These are phyloP conservation scores for Penicillium sp. DNA, from an alignment of 2,329 filamentous ascomycete species.

Conservation along the genomic window DNA sequence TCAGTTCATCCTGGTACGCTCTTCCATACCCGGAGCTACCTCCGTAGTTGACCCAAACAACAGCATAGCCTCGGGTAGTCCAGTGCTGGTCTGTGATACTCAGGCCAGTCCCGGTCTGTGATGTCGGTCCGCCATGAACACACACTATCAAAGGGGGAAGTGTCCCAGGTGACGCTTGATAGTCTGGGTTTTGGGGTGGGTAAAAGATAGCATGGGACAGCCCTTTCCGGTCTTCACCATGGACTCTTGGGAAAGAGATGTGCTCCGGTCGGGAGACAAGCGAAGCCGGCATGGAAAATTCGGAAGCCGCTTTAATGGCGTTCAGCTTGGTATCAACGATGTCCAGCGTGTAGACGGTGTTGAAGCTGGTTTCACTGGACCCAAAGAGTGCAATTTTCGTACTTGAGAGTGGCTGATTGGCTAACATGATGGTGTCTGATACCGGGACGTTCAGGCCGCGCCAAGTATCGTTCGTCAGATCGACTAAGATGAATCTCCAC, in stretches of 20 bases:
- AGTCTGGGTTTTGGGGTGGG: conserved; percentile 50
- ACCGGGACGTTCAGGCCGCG: background rate
- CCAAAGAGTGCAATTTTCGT: background rate
- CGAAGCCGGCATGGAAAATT: background rate
- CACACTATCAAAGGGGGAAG: conserved; percentile 51
- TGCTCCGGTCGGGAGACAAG: conserved; percentile 27
- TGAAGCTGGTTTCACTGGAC: background rate
- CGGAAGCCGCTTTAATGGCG: background rate
- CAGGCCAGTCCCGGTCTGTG: conserved; percentile 43
- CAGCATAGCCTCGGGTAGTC: conserved; percentile 53
- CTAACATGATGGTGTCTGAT: background rate
- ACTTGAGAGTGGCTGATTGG: background rate
- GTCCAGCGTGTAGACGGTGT: background rate
- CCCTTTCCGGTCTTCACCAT: conserved; percentile 21
- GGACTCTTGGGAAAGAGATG: conserved; percentile 33
- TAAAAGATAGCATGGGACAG: conserved; percentile 47
- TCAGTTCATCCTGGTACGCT: conserved; percentile 48
- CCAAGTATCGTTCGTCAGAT: background rate
- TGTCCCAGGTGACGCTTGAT: conserved; percentile 34
- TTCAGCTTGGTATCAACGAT: background rate
- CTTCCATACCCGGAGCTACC: conserved; percentile 53
- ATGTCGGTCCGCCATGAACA: conserved; percentile 39
- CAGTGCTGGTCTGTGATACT: conserved; percentile 49
- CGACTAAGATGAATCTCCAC: background rate
- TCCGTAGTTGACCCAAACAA: conserved; percentile 50